Evolutionary conservation across 768 basidiomycete species (phyloP).

Genomic region (Pleurotus sapidus): DNA sequence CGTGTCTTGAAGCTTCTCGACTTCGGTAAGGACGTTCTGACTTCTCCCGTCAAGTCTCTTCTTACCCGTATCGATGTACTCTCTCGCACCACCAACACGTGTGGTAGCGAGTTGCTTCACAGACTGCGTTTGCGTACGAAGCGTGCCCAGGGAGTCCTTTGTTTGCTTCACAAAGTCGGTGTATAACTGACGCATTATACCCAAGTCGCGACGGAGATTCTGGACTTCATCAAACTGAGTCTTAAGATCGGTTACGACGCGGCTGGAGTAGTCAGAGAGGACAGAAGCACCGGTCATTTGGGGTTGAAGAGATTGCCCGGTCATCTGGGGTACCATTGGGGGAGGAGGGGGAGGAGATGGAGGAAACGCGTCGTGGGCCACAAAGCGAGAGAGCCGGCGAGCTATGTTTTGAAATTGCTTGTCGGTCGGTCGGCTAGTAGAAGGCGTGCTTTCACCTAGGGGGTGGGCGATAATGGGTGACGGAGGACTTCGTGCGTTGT

Average conservation of each 20-base stretch:
- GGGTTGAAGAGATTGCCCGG: constrained; percentile 65
- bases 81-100: constrained; percentile 81
- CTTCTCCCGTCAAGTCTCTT: constrained; percentile 85
- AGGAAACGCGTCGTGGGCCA: constrained; percentile 36
- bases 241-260: constrained; percentile 79
- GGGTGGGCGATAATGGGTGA: constrained; percentile 48
- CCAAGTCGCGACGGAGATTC: constrained; percentile 89
- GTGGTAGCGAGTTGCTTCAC: constrained; percentile 85
- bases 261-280: constrained; percentile 66
- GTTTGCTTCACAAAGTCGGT: constrained; percentile 92
- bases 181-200: constrained; percentile 92
- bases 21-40: constrained; percentile 86
- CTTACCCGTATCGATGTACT: constrained; percentile 90
- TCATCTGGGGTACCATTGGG: constrained; percentile 56
- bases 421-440: constrained; percentile 67
- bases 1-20: constrained; percentile 90
- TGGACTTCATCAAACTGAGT: constrained; percentile 95
- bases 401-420: constrained; percentile 72
- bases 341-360: constrained; percentile 22
- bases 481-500: constrained; percentile 50
- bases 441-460: constrained; percentile 64
- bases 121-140: constrained; percentile 81
- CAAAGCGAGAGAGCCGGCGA: constrained; percentile 69
- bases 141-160: constrained; percentile 74
- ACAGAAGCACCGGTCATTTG: constrained; percentile 77